Percentiles rank a stretch among this genome's conserved stretches.
Conservation (phyloP, 129 eudicot genomes). For the Mikania micrantha region DNA sequence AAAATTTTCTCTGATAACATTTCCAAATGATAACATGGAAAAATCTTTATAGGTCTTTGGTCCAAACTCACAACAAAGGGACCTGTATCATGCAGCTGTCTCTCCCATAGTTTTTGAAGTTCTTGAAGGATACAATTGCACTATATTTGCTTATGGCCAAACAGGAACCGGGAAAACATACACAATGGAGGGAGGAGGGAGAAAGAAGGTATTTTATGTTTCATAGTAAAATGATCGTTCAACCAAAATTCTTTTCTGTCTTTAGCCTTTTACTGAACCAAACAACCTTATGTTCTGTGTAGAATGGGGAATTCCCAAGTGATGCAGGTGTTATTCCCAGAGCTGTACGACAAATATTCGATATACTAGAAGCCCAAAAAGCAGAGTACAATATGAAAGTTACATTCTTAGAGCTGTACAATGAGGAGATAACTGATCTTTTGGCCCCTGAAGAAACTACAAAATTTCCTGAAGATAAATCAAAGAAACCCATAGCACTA, state of each 20-base stretch:
- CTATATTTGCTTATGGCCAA: conserved; percentile 97
- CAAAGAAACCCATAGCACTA: conserved; percentile 90
- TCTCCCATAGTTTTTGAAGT: conserved; percentile 92
- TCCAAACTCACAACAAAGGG: conserved; percentile 81
- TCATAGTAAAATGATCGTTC: background rate
- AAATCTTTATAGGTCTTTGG: conserved; percentile 60
- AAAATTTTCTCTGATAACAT: background rate
- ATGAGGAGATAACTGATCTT: conserved; percentile 96
- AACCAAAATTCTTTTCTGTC: background rate
- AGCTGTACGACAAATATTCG: conserved; percentile 81
- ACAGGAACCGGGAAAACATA: conserved; percentile 98
- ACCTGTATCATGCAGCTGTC: conserved; percentile 78
- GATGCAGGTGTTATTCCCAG: conserved; percentile 98
- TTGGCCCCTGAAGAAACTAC: conserved; percentile 65
- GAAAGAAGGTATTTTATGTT: conserved; percentile 60
- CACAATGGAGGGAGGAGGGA: conserved; percentile 98
- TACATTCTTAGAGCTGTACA: conserved; percentile 82
- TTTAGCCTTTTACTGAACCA: conserved; percentile 14
- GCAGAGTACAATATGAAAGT: conserved; percentile 98
- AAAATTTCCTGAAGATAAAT: conserved; percentile 53
- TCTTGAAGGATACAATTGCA: conserved; percentile 94
- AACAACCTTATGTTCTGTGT: conserved; percentile 7
- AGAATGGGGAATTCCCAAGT: conserved; percentile 95
- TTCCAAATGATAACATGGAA: conserved; percentile 9
- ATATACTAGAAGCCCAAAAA: conserved; percentile 82